Conservation (phyloP, 768 basidiomycete species). For the Chlorophyllum brunneum region DNA sequence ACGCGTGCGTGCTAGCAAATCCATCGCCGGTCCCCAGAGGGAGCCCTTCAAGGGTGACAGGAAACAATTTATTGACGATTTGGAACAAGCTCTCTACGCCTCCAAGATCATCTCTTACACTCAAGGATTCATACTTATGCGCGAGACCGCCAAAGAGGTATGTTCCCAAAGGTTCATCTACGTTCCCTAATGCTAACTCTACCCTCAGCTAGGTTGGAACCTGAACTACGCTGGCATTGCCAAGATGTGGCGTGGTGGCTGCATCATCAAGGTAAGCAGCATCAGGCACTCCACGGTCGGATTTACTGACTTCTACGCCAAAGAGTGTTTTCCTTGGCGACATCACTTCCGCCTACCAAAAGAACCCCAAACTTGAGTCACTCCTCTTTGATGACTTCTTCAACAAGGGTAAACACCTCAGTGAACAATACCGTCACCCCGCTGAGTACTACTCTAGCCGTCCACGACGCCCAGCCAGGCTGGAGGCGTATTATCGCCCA, state of each 20-base stretch:
- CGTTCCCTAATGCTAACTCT: not conserved
- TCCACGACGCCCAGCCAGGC: constrained; percentile 93
- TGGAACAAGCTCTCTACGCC: constrained; percentile 98
- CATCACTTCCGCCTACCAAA: constrained; percentile 86
- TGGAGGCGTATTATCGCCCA: constrained; percentile 98
- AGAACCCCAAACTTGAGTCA: constrained; percentile 82
- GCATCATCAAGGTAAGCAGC: constrained; percentile 85
- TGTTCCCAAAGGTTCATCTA: constrained; percentile 11
- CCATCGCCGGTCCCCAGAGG: constrained; percentile 85
- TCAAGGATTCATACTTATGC: constrained; percentile 99
- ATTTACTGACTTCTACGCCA: not conserved
- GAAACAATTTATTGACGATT: constrained; percentile 97
- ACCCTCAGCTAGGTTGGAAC: constrained; percentile 68
- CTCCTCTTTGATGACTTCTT: constrained; percentile 97
- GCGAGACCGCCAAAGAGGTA: constrained; percentile 94
- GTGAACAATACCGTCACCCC: not conserved
- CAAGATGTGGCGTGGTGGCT: constrained; percentile 99
- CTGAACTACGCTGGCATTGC: constrained; percentile 98
- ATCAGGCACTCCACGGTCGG: not conserved
- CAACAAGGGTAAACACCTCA: constrained; percentile 63
- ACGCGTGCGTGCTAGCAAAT: constrained; percentile 89
- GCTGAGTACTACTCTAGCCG: constrained; percentile 42
- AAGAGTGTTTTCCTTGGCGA: constrained; percentile 92
- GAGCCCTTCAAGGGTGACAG: constrained; percentile 97
- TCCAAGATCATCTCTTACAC: constrained; percentile 99